A percentile compares a stretch with the other conserved stretches of the same genome.
These are phyloP conservation scores for Carallia brachiata DNA, from an alignment of 345 rosid genomes.

Conservation along the genomic window DNA sequence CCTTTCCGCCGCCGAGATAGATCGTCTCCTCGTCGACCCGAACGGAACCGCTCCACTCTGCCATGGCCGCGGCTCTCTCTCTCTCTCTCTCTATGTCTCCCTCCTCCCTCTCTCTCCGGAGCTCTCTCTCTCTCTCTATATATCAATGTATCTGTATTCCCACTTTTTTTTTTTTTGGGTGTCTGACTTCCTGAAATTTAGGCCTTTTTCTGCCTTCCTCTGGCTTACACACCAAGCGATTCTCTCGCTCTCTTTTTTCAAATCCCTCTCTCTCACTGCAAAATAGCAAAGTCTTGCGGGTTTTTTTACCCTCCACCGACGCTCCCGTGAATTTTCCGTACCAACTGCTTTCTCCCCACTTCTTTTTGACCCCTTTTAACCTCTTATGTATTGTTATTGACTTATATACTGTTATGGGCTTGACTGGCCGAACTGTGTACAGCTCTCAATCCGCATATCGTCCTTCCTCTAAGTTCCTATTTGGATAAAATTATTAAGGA, in stretches of 20 bases:
- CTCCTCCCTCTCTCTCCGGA: slow-evolving; percentile 13
- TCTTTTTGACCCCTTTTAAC: neutral
- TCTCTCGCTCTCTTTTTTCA: slow-evolving; percentile 13
- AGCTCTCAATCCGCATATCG: too few relatives aligned
- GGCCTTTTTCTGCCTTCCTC: neutral
- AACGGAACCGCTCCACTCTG: slow-evolving; percentile 49
- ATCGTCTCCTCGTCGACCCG: slow-evolving; percentile 75
- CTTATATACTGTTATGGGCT: too few relatives aligned
- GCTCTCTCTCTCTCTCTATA: slow-evolving; percentile 3
- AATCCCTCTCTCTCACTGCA: neutral
- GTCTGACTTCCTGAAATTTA: neutral
- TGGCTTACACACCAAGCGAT: slow-evolving; percentile 36
- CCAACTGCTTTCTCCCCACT: neutral
- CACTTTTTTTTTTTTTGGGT: neutral
- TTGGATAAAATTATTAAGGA: too few relatives aligned
- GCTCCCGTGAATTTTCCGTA: slow-evolving; percentile 11
- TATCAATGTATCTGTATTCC: neutral
- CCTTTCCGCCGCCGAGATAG: slow-evolving; percentile 90
- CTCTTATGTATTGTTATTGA: too few relatives aligned
- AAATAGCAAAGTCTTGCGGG: slow-evolving; percentile 2
- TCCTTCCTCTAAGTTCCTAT: too few relatives aligned
- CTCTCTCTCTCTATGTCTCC: slow-evolving; percentile 2
- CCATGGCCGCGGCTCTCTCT: slow-evolving; percentile 60
- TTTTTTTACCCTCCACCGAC: slow-evolving; percentile 41
- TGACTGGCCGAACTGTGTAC: too few relatives aligned